Conservation (phyloP, 2,329 filamentous ascomycete genomes). For the Bipolaris cookei region DNA sequence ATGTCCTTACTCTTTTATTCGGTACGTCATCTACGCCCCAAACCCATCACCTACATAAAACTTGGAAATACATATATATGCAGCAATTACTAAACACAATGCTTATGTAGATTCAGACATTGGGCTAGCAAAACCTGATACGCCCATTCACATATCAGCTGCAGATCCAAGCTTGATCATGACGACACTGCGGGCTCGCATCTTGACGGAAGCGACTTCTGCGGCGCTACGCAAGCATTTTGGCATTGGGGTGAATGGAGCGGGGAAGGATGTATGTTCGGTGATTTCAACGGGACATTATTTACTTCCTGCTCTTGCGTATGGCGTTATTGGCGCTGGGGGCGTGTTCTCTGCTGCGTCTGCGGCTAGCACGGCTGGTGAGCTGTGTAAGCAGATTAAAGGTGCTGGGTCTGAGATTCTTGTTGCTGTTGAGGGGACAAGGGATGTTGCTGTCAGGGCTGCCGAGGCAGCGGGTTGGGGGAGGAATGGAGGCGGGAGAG, state of each 20-base stretch:
- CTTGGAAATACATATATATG: no score
- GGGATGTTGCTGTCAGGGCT: constrained; percentile 55
- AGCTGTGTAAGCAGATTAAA: constrained; percentile 58
- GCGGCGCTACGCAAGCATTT: constrained; percentile 62
- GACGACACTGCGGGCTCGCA: constrained; percentile 60
- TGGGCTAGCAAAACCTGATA: constrained; percentile 54
- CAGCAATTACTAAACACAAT: background rate
- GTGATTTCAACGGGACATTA: constrained; percentile 64
- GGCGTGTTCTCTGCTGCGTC: constrained; percentile 65
- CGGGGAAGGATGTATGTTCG: constrained; percentile 59
- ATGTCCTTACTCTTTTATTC: constrained; percentile 52
- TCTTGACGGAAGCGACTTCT: constrained; percentile 60
- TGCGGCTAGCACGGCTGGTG: constrained; percentile 57
- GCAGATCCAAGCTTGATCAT: constrained; percentile 60
- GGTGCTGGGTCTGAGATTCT: constrained; percentile 53
- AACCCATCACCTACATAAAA: background rate
- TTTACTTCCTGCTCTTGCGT: constrained; percentile 61
- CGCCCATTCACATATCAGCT: constrained; percentile 64
- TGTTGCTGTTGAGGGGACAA: constrained; percentile 58
- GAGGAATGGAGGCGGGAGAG: constrained; percentile 46
- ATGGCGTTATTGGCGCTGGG: constrained; percentile 63
- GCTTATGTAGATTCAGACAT: constrained; percentile 36
- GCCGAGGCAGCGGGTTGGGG: constrained; percentile 57
- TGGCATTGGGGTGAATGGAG: constrained; percentile 58
- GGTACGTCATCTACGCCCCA: constrained; percentile 35